Base-by-base conservation (phyloP, 2,329 filamentous ascomycete genomes). In the Apiospora rasikravindrae region DNA sequence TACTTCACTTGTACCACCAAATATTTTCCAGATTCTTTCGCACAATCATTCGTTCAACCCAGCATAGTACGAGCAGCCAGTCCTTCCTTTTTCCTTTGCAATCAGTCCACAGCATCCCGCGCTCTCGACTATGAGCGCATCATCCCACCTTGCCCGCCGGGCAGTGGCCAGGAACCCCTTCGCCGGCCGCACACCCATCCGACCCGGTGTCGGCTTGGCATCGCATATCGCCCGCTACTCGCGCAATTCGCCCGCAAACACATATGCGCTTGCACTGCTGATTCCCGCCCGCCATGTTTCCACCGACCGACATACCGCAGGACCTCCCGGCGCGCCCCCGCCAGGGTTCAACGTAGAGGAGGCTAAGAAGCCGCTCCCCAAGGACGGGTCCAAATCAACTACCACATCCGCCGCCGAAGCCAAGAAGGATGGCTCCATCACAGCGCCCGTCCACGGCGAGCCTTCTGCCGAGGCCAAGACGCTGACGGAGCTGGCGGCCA, bases 321-420 rank as follows among this genome's bases (percentile, higher is more conserved):
- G 83, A 37, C 82, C 83, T 47, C 85, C 88, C 69, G 86, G 88
- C 71, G 91, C 89, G 68, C 95, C 94, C 64, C 95, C 95, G 72
- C 95, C 95, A 19, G 95, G 95, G 40, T 98, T 98, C 86, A 95
- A 96, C 80, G 87, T 93, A n/a, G 92, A 96, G 79, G 88, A 94
- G 84, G 95, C 95, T 76, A 96, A 95, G 88, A 96, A 95, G 81
- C 93, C 95, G 16, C 85, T 96, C 67, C 84, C 90, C 2, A 89
- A 90, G 78, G 89, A 92, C 71, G 77, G 79, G 42, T 75, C 78
- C 49, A 44, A 76, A 37, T 77, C 82, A 26, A 75, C 80, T 16
- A 75, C 81, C 44, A 84, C 83, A 71, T 80, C 83, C 67, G 77
- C 75, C 71, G 74, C 67, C 33, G 69, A 72, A 69, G 49, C 74